Evolutionary conservation across 306 rosid genomes (phyloP).

Genomic region (Castanea crenata): DNA sequence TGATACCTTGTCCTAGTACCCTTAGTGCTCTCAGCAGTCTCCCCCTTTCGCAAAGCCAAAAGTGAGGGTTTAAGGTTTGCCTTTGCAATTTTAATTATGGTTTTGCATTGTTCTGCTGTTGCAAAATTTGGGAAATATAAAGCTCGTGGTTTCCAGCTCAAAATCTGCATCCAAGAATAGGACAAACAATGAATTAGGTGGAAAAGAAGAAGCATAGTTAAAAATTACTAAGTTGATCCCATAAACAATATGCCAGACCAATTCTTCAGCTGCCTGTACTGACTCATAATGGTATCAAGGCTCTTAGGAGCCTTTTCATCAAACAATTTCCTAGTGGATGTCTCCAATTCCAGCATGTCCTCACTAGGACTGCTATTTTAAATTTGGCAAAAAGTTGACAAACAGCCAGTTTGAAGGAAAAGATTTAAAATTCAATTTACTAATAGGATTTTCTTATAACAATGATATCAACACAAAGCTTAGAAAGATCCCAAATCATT

Average conservation of each 20-base stretch:
- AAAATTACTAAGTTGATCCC: background rate
- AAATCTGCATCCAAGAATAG: conserved; percentile 18
- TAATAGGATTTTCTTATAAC: too few relatives aligned
- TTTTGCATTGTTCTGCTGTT: conserved; percentile 40
- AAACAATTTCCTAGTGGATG: background rate
- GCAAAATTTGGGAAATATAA: conserved; percentile 40
- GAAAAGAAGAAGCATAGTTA: background rate
- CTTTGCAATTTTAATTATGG: conserved; percentile 45
- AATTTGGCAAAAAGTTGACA: background rate
- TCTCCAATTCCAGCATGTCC: background rate
- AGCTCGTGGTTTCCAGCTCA: conserved; percentile 44
- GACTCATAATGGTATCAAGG: background rate
- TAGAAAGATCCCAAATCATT: too few relatives aligned
- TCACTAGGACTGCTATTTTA: background rate
- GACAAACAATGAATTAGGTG: background rate
- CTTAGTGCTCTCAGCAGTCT: conserved; percentile 55
- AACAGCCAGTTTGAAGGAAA: too few relatives aligned
- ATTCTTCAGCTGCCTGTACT: background rate
- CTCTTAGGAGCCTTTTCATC: background rate
- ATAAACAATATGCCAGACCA: background rate
- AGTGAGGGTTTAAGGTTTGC: conserved; percentile 49
- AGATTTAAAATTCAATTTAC: too few relatives aligned
- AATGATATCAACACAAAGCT: too few relatives aligned
- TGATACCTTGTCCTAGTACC: conserved; percentile 65
- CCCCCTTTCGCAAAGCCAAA: conserved; percentile 61